A percentile compares a stretch with the other conserved stretches of the same genome.
Conservation (phyloP, 495 filamentous ascomycete genomes). For the Penicillium longicatenatum region DNA sequence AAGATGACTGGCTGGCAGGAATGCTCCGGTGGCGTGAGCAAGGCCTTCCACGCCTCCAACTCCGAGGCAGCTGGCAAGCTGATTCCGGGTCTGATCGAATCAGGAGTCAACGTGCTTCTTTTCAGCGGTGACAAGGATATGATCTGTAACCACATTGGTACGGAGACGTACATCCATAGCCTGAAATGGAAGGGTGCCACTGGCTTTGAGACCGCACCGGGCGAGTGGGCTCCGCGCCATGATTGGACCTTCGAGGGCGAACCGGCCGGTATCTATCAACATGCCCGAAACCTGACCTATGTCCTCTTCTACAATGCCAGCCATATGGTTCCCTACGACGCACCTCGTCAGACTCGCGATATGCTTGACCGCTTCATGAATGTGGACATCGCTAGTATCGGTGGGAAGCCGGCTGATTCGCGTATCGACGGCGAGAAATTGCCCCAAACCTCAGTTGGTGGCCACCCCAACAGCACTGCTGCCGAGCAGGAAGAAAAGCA, state of each 20-base stretch:
- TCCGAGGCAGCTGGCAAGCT: conserved; percentile 72
- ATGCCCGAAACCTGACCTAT: conserved; percentile 93
- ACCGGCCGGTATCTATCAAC: conserved; percentile 87
- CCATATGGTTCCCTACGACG: conserved; percentile 98
- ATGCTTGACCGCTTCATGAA: conserved; percentile 97
- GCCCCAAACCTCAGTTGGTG: conserved; percentile 83
- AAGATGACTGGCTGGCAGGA: conserved; percentile 91
- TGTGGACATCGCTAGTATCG: conserved; percentile 90
- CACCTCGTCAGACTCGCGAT: conserved; percentile 81
- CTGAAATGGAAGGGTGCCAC: conserved; percentile 89
- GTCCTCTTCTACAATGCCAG: conserved; percentile 92
- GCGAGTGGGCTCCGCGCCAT: conserved; percentile 85
- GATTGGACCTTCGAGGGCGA: conserved; percentile 96
- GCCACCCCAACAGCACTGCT: conserved; percentile 76
- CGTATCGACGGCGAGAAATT: conserved; percentile 87
- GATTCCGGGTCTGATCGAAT: conserved; percentile 73
- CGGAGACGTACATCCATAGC: conserved; percentile 86
- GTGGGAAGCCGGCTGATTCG: conserved; percentile 79
- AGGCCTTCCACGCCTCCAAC: conserved; percentile 64
- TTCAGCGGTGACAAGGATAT: conserved; percentile 94
- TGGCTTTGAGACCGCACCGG: conserved; percentile 87
- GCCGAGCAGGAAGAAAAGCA: conserved; percentile 72
- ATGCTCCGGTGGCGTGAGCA: conserved; percentile 76
- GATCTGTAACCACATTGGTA: conserved; percentile 97
- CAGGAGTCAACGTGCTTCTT: conserved; percentile 71